These are phyloP conservation scores for Elaeis guineensis DNA, from an alignment of 176 grass and related monocot genomes.

Conservation along the genomic window DNA sequence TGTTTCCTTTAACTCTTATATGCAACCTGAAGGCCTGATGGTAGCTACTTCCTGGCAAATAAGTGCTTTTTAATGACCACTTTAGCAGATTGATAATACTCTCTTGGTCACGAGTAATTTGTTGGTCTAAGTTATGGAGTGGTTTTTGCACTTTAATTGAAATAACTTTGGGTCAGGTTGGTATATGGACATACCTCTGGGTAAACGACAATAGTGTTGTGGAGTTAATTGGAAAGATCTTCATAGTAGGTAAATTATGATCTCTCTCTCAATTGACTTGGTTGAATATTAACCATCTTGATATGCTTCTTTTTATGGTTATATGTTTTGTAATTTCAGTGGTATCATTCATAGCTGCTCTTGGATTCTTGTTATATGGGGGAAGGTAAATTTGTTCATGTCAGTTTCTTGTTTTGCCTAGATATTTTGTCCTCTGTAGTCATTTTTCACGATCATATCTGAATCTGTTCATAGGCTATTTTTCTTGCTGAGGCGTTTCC, in stretches of 20 bases:
- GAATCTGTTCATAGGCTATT: conserved; percentile 50
- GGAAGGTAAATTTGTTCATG: conserved; percentile 47
- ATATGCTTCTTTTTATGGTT: neutral
- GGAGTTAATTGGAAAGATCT: conserved; percentile 54
- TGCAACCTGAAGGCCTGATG: too few species aligned
- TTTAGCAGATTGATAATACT: too few species aligned
- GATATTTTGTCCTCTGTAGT: neutral
- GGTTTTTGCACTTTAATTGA: neutral
- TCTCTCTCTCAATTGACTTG: neutral
- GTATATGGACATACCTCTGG: conserved; percentile 75
- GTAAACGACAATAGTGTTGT: conserved; percentile 43
- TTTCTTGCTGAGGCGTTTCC: conserved; percentile 72
- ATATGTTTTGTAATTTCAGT: conserved; percentile 36
- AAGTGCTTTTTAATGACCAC: too few species aligned
- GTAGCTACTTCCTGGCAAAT: too few species aligned
- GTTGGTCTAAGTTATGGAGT: too few species aligned
- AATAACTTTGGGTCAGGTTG: conserved; percentile 32
- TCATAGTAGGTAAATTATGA: conserved; percentile 59
- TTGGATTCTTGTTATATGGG: conserved; percentile 76
- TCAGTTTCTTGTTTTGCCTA: neutral
- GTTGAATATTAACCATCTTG: too few species aligned
- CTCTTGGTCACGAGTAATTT: too few species aligned
- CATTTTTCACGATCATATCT: neutral
- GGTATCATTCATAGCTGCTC: conserved; percentile 63
- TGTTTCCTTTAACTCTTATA: too few species aligned